Percentiles rank a stretch among this genome's conserved stretches.
These are phyloP conservation scores for Penicillium aurantiogriseum DNA, from an alignment of 2,329 filamentous ascomycete genomes.

Conservation along the genomic window DNA sequence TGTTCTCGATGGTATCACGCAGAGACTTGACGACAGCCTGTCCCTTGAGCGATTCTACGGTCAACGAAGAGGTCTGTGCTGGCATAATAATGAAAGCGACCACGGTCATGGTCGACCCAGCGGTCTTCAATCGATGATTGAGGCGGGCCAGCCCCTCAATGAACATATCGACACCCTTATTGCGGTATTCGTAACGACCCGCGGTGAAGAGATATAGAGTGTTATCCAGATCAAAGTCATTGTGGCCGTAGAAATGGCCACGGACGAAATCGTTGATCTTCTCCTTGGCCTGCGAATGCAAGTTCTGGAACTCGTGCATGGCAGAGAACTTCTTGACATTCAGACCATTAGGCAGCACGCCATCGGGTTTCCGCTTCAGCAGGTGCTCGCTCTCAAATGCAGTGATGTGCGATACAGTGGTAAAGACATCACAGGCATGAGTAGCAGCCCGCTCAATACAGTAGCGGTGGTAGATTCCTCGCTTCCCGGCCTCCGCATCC, in stretches of 20 bases:
- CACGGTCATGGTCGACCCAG: slow-evolving; percentile 86
- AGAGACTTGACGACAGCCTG: slow-evolving; percentile 97
- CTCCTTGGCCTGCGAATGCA: slow-evolving; percentile 94
- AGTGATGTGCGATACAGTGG: slow-evolving; percentile 97
- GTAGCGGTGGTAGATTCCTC: slow-evolving; percentile 97
- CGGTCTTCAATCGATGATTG: slow-evolving; percentile 84
- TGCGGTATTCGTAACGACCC: slow-evolving; percentile 94
- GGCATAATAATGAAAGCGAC: slow-evolving; percentile 99
- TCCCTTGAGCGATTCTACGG: slow-evolving; percentile 91
- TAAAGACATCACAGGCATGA: slow-evolving; percentile 94
- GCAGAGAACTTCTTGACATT: slow-evolving; percentile 99
- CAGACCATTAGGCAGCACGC: slow-evolving; percentile 90
- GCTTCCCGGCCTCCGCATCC: slow-evolving; percentile 93
- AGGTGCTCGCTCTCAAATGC: slow-evolving; percentile 97
- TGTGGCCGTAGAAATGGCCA: slow-evolving; percentile 97
- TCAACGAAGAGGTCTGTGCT: slow-evolving; percentile 89
- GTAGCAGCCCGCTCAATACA: slow-evolving; percentile 94
- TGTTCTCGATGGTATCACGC: slow-evolving; percentile 86
- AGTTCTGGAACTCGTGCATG: slow-evolving; percentile 97
- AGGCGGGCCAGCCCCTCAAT: slow-evolving; percentile 92
- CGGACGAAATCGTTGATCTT: slow-evolving; percentile 98
- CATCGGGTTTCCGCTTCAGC: slow-evolving; percentile 95
- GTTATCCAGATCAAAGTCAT: slow-evolving; percentile 94
- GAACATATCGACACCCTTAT: slow-evolving; percentile 99
- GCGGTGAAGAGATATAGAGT: slow-evolving; percentile 98